phyloP scores from a whole-genome alignment of 2,329 filamentous ascomycete genomes.

The Aspergillus hortae region DNA sequence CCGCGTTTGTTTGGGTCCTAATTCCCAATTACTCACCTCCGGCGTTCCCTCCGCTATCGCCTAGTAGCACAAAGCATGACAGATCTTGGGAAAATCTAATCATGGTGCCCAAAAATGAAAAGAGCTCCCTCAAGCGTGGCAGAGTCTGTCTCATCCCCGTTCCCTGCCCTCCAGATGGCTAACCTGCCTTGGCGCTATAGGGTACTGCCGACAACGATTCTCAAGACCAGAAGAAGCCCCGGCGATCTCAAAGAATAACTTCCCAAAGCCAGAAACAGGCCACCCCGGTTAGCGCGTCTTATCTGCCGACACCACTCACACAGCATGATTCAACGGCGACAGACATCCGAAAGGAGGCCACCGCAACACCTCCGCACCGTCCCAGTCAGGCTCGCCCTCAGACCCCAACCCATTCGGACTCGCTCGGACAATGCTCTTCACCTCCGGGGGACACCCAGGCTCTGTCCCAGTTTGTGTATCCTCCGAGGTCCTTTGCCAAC shows the following conservation, averaged over 20 bases:
- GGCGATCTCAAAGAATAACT: constrained; percentile 70
- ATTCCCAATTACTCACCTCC: not conserved
- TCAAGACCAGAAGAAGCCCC: constrained; percentile 73
- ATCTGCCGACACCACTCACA: constrained; percentile 79
- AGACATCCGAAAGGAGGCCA: constrained; percentile 63
- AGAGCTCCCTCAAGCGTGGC: constrained; percentile 79
- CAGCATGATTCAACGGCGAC: constrained; percentile 62
- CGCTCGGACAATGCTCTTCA: constrained; percentile 49
- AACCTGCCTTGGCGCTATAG: constrained; percentile 45
- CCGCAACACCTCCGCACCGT: constrained; percentile 65
- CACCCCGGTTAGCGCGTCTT: constrained; percentile 62
- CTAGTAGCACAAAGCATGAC: not conserved
- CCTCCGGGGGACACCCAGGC: constrained; percentile 75
- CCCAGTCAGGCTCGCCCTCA: constrained; percentile 51
- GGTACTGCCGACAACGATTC: constrained; percentile 61
- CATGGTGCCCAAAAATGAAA: constrained; percentile 57
- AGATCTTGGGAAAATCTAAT: constrained; percentile 7
- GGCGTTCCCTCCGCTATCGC: not conserved
- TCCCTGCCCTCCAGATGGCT: constrained; percentile 16
- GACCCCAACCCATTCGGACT: constrained; percentile 39
- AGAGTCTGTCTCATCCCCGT: constrained; percentile 52
- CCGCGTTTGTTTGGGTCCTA: no score
- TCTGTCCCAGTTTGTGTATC: constrained; percentile 76
- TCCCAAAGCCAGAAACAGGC: constrained; percentile 53
- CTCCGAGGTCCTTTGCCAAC: constrained; percentile 67